Evolutionary conservation across 768 basidiomycete genomes (phyloP).

Genomic region (Suillus americanus): DNA sequence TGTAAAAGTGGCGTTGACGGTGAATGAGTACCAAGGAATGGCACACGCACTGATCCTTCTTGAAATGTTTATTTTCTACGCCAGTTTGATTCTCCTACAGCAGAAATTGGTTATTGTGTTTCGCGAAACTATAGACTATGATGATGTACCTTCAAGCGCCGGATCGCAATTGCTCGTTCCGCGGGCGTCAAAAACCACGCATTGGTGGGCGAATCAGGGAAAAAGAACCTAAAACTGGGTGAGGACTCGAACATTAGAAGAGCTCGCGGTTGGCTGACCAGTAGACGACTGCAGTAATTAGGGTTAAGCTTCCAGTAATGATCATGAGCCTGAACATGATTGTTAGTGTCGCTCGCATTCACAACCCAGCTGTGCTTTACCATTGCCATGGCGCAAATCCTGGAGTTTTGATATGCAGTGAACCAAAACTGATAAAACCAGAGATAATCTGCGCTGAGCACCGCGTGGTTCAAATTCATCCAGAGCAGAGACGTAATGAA

Average conservation of each 20-base stretch:
- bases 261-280: slow-evolving; percentile 40
- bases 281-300: slow-evolving; percentile 49
- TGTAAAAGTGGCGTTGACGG: slow-evolving; percentile 20
- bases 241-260: not conserved
- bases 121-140: not conserved
- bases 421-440: slow-evolving; percentile 68
- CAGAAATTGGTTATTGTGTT: not conserved
- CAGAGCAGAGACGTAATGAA: not conserved
- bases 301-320: slow-evolving; percentile 61
- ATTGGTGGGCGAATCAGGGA: slow-evolving; percentile 73
- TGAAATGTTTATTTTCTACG: slow-evolving; percentile 80
- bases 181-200: slow-evolving; percentile 71
- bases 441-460: slow-evolving; percentile 63
- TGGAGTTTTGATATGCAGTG: slow-evolving; percentile 56
- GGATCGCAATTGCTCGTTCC: slow-evolving; percentile 65
- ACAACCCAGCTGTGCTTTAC: slow-evolving; percentile 29
- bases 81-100: slow-evolving; percentile 72
- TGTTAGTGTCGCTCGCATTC: slow-evolving; percentile 5
- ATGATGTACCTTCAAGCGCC: slow-evolving; percentile 54
- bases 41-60: slow-evolving; percentile 67
- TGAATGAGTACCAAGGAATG: not conserved
- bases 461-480: slow-evolving; percentile 1
- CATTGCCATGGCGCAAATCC: slow-evolving; percentile 75
- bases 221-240: slow-evolving; percentile 48
- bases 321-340: slow-evolving; percentile 56